Evolutionary conservation across 2,329 filamentous ascomycete genomes (phyloP).

Genomic region (Neurospora sp.): DNA sequence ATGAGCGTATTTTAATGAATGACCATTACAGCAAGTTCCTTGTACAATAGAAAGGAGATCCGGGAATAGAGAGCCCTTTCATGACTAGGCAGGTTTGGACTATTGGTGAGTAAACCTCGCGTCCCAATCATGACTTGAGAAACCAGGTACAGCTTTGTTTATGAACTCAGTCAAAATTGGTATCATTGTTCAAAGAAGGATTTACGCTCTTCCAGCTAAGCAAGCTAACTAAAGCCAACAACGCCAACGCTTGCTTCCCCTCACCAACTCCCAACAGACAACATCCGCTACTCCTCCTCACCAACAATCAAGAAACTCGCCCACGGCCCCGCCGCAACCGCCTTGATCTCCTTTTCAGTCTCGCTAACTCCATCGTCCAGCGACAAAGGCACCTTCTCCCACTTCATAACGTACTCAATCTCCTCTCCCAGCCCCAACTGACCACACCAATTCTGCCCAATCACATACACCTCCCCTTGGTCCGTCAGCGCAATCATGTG

Average conservation of each 20-base stretch:
- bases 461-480: conserved; percentile 39
- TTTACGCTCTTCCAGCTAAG: background rate
- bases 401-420: conserved; percentile 17
- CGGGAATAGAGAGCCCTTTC: conserved; percentile 24
- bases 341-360: conserved; percentile 22
- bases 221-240: background rate
- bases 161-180: background rate
- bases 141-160: background rate
- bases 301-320: conserved; percentile 38
- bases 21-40: conserved; percentile 18
- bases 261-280: background rate
- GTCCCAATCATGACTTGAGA: background rate
- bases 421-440: conserved; percentile 41
- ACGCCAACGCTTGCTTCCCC: background rate
- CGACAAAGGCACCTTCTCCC: conserved; percentile 27
- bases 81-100: conserved; percentile 13
- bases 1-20: conserved; percentile 4
- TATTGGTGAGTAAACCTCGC: background rate
- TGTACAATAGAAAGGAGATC: conserved; percentile 36
- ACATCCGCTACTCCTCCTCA: background rate
- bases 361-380: conserved; percentile 1
- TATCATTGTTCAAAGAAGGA: background rate
- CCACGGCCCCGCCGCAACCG: conserved; percentile 38
- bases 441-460: conserved; percentile 47
- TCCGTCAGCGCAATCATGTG: conserved; percentile 48